Evolutionary conservation across 2,329 filamentous ascomycete genomes (phyloP).

Genomic region (Xylariaceae sp.): DNA sequence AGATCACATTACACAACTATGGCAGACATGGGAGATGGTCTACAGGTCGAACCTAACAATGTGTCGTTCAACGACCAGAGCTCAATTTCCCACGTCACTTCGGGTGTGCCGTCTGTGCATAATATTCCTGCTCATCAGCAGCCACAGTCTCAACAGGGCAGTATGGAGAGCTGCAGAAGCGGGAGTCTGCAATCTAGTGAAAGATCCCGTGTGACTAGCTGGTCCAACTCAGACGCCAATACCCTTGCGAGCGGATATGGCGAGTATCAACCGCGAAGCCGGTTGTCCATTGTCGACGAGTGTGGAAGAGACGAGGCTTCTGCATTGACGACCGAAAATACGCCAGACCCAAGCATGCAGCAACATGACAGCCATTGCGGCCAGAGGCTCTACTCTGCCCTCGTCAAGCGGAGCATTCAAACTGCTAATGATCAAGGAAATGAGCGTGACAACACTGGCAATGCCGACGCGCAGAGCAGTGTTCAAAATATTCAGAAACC

Average conservation of each 20-base stretch:
- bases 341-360: no score
- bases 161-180: slow-evolving; percentile 48
- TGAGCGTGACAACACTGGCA: no score
- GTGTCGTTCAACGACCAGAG: slow-evolving; percentile 16
- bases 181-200: slow-evolving; percentile 45
- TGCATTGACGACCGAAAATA: no score
- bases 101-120: slow-evolving; percentile 51
- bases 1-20: slow-evolving; percentile 29
- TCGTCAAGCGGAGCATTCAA: no score
- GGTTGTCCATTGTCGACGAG: no score
- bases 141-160: slow-evolving; percentile 53
- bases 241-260: slow-evolving; percentile 29
- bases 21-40: slow-evolving; percentile 8
- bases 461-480: no score
- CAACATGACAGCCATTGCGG: no score
- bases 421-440: no score
- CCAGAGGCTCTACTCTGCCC: no score
- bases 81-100: slow-evolving; percentile 46
- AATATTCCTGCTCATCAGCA: slow-evolving; percentile 44
- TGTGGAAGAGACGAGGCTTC: no score
- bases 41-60: slow-evolving; percentile 16
- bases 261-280: no score
- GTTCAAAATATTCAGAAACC: no score
- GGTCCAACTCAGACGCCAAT: slow-evolving; percentile 62
- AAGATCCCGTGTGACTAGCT: slow-evolving; percentile 68